Evolutionary conservation across 2,329 filamentous ascomycete genomes (phyloP).

Genomic region (Penicillium palitans): DNA sequence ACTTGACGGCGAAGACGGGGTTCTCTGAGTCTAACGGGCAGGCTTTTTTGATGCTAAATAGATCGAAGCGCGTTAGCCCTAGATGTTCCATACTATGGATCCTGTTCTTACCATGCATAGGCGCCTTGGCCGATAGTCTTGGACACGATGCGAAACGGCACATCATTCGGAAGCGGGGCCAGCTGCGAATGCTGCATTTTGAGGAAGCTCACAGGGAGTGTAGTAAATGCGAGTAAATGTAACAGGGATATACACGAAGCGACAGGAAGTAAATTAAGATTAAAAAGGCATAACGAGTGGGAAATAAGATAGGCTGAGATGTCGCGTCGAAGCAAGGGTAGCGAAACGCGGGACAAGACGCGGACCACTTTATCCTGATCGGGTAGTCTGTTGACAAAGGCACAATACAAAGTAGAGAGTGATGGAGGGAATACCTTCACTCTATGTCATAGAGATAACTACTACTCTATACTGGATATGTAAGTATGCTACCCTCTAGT

Average conservation of each 20-base stretch:
- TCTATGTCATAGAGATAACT: background rate
- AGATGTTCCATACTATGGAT: background rate
- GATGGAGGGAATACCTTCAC: background rate
- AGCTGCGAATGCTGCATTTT: slow-evolving; percentile 75
- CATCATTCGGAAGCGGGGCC: slow-evolving; percentile 76
- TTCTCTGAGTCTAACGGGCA: slow-evolving; percentile 66
- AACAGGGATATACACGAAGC: slow-evolving; percentile 4
- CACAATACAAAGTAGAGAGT: background rate
- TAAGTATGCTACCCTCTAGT: background rate
- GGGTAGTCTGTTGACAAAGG: slow-evolving; percentile 33
- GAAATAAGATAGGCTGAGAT: slow-evolving; percentile 23
- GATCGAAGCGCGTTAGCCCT: slow-evolving; percentile 11
- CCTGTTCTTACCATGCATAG: slow-evolving; percentile 76
- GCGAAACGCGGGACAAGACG: slow-evolving; percentile 31
- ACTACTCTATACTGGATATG: background rate
- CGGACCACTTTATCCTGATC: slow-evolving; percentile 42
- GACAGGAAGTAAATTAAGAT: slow-evolving; percentile 4
- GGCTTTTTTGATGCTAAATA: slow-evolving; percentile 83
- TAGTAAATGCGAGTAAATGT: background rate
- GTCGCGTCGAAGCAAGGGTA: slow-evolving; percentile 15
- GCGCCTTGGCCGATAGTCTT: slow-evolving; percentile 95
- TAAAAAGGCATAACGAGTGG: slow-evolving; percentile 3
- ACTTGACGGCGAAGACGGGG: slow-evolving; percentile 94
- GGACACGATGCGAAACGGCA: slow-evolving; percentile 92
- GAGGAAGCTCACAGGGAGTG: slow-evolving; percentile 17